Evolutionary conservation across 1,139 yeast genomes (phyloP), one percentile per base, ranked within the genome.

Genomic region (Hanseniaspora uvarum): DNA sequence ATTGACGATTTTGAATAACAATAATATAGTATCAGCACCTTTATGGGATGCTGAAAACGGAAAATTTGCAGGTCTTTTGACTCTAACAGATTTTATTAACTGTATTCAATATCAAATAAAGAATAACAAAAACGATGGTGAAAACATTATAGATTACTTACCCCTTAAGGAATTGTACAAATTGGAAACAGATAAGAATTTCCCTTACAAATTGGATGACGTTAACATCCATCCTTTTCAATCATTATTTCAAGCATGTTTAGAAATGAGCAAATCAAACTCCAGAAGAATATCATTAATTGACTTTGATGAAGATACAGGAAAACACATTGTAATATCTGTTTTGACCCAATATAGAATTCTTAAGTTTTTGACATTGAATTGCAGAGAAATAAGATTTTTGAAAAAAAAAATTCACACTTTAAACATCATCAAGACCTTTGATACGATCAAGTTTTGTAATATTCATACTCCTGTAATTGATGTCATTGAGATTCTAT

Each of bases 301-400:
- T 61, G 98, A 94, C 66, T 84, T 83, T 64, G 97, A 94, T 68
- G 95, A 88, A 63, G 88, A 84, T 62, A 86, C 95, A 0, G 86
- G 86, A 62, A 76, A 96, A 63, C 97, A 92, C 66, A 88, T 92
- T 62, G 96, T 94, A 28, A 96, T 89, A 7, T 81, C 92, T 55
- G 98, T 94, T 51, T 76, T 94, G 63, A 94, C 99, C 0, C 98
- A 94, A 70, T 94, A 94, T 70, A 81, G 99, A 66, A 92, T 94
- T 56, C 76, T 94, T 63, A 92, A 94, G 69, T 94, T 94, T 65
- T 96, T 94, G 36, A 94, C 97, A 6, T 77, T 92, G 68, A 92
- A 94, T 68, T 94, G 98, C 71, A 87, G 88, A 68, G 97, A 94
- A 66, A 89, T 96, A 4, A 81, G 86, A 62, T 85, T 83, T 77